Base-by-base conservation (phyloP, 1,284 basidiomycete genomes). In the Ganoderma multipileum region DNA sequence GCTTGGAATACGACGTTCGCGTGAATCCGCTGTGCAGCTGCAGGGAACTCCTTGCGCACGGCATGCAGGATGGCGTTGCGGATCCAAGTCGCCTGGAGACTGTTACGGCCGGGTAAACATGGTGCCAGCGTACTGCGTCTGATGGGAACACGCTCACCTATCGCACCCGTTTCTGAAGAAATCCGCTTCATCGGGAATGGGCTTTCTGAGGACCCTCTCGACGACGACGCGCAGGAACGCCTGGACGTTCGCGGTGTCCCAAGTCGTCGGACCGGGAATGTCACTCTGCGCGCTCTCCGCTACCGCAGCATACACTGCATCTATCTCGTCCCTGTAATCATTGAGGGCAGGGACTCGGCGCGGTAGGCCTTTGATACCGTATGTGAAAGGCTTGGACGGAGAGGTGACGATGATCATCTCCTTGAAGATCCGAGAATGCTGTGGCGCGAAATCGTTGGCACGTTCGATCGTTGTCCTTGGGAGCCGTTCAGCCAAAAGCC, bases 151-250 rank as follows among this genome's bases (percentile, higher is more conserved):
- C 74, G 61, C 63, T 12, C n/a, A 80, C 82, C 83, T 83, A 68
- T 84, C 83, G 42, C 81, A 79, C 4, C 83, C 82, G 38, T 75
- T 70, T n/a, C 76, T 76, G 73, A 84, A 84, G 8, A 84, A 64
- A 65, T 84, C 83, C 2, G 74, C 78, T 33, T 75, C 68, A 64
- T 82, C 79, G 1, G 59, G 44, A 1, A 79, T 39, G 2, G 54
- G 5, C 0, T 42, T 30, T 7, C 44, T 62, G n/a, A 82, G 42
- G 2, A 80, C 77, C 4, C 68, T 75, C 33, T 70, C 54, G 2
- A 80, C 73, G 1, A 77, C 74, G 0, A 66, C 61, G 7, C 76
- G 73, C 6, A 81, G 73, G 65, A 79, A 81, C 0, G 63, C 58
- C 2, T 67, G 71, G 0, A 73, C 71, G 62, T 65, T 61, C 0